A percentile compares a stretch with the other conserved stretches of the same genome.
Evolutionary conservation across 1,284 basidiomycete species (phyloP).

Genomic region (Cryptococcus deneoformans): DNA sequence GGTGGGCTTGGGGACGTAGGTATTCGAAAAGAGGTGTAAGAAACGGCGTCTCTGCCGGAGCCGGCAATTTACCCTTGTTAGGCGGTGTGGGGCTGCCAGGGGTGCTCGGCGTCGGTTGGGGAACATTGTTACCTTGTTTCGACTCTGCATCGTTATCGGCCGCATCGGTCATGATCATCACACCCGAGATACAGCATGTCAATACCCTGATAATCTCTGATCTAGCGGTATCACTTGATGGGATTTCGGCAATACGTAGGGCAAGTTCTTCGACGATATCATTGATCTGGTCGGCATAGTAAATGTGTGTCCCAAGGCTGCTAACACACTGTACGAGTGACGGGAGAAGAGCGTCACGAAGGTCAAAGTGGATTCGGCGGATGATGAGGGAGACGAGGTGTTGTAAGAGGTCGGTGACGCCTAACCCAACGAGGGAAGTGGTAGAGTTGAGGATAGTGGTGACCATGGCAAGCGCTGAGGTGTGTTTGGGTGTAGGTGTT

Average conservation of each 20-base stretch:
- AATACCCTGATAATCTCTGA: conserved; percentile 64
- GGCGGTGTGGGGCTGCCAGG: background rate
- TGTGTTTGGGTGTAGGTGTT: conserved; percentile 58
- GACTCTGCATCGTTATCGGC: conserved; percentile 33
- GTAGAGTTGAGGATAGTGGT: conserved; percentile 75
- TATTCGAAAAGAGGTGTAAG: conserved; percentile 5
- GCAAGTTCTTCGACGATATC: conserved; percentile 86
- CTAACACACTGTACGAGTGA: conserved; percentile 75
- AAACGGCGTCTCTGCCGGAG: conserved; percentile 25
- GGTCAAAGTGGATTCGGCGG: conserved; percentile 63
- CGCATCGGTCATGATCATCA: conserved; percentile 33
- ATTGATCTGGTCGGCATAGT: conserved; percentile 95
- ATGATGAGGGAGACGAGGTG: conserved; percentile 72
- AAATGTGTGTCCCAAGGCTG: conserved; percentile 76
- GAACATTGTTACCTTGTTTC: background rate
- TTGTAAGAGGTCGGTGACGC: conserved; percentile 82
- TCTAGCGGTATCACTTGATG: conserved; percentile 53
- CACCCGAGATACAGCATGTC: conserved; percentile 38
- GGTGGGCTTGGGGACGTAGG: conserved; percentile 10
- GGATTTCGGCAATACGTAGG: conserved; percentile 59
- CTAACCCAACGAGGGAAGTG: conserved; percentile 81
- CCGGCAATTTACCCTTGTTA: conserved; percentile 41
- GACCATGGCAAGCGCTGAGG: conserved; percentile 75
- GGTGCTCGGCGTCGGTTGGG: background rate
- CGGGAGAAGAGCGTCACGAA: conserved; percentile 67